phyloP scores from a whole-genome alignment of 2,329 filamentous ascomycete genomes.

The Cordyceps sp. region DNA sequence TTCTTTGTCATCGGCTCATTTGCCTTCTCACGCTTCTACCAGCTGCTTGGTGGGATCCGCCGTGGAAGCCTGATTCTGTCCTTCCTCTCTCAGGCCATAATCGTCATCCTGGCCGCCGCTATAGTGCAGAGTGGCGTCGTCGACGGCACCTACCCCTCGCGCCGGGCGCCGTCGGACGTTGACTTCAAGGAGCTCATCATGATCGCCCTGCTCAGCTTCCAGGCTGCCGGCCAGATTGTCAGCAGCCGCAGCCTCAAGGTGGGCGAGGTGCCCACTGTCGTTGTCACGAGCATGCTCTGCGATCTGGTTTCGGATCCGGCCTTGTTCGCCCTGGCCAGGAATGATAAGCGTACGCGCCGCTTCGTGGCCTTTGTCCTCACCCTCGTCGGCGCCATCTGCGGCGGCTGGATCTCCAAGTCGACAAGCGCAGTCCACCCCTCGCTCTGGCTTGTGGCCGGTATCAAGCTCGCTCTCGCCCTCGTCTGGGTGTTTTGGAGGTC shows the following conservation, averaged over 20 bases:
- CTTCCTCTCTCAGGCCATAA: not conserved
- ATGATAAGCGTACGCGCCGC: not conserved
- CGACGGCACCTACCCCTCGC: not conserved
- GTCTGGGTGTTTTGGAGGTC: not conserved
- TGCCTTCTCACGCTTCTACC: not conserved
- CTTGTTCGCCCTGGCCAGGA: not conserved
- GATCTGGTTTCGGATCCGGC: not conserved
- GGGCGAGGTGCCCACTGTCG: not conserved
- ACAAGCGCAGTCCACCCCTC: not conserved
- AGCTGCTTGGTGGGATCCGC: not conserved
- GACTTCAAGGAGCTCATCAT: not conserved
- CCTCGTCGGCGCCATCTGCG: not conserved
- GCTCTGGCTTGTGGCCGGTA: not conserved
- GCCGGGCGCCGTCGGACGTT: not conserved
- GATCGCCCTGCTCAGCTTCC: not conserved
- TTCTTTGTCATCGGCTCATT: not conserved
- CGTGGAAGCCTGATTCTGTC: not conserved
- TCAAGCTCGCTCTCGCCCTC: not conserved
- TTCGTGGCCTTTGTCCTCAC: not conserved
- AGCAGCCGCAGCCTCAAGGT: not conserved
- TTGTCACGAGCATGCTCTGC: not conserved
- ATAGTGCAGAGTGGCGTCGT: not conserved
- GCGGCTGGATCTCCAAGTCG: not conserved
- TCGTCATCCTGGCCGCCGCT: not conserved
- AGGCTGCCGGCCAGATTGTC: not conserved